A percentile compares a stretch with the other conserved stretches of the same genome.
Evolutionary conservation across 2,329 filamentous ascomycete genomes (phyloP).

Genomic region (Tolypocladium ophioglossoides): DNA sequence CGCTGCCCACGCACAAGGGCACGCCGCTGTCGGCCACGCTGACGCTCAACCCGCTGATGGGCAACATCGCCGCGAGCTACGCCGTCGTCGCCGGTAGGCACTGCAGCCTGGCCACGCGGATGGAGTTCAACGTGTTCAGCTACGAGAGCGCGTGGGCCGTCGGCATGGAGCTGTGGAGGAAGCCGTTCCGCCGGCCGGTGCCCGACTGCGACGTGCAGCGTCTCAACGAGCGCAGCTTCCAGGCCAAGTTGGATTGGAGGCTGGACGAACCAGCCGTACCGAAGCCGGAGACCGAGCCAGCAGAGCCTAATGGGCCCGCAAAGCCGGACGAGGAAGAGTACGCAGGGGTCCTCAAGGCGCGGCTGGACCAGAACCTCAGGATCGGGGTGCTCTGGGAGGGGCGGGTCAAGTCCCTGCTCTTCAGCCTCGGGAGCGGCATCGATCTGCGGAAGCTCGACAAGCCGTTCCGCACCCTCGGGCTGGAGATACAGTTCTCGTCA

Average conservation of each 20-base stretch:
- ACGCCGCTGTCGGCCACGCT: slow-evolving; percentile 90
- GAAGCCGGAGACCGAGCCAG: slow-evolving; percentile 13
- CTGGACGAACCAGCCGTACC: slow-evolving; percentile 30
- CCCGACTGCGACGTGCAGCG: slow-evolving; percentile 19
- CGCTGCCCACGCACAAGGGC: slow-evolving; percentile 66
- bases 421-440: slow-evolving; percentile 79
- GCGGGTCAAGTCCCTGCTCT: slow-evolving; percentile 80
- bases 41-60: slow-evolving; percentile 89
- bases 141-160: slow-evolving; percentile 93
- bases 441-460: slow-evolving; percentile 68
- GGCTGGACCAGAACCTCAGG: slow-evolving; percentile 78
- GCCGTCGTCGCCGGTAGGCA: slow-evolving; percentile 77
- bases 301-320: slow-evolving; percentile 2
- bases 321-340: slow-evolving; percentile 50
- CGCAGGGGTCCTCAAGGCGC: slow-evolving; percentile 79
- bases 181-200: slow-evolving; percentile 30
- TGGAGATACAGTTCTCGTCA: slow-evolving; percentile 77
- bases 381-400: slow-evolving; percentile 90
- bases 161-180: slow-evolving; percentile 87
- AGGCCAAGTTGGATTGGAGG: slow-evolving; percentile 42
- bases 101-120: slow-evolving; percentile 76
- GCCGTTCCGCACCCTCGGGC: slow-evolving; percentile 63
- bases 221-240: slow-evolving; percentile 29
- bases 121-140: slow-evolving; percentile 97
- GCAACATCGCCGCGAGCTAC: slow-evolving; percentile 84